A percentile compares a stretch with the other conserved stretches of the same genome.
Evolutionary conservation across 495 filamentous ascomycete genomes (phyloP).

Genomic region (Aspergillus wentii): DNA sequence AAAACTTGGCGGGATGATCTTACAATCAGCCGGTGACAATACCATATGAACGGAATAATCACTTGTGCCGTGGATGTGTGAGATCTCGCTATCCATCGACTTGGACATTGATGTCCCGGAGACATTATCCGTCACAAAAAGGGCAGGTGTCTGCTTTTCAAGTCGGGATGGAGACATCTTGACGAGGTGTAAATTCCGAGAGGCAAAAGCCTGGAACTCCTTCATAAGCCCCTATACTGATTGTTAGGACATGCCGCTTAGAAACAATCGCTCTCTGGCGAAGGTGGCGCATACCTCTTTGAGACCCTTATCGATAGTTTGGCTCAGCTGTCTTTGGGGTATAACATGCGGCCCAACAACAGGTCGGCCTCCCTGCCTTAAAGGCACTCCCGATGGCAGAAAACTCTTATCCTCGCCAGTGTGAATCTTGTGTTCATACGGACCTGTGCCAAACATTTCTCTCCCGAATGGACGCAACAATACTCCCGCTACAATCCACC

Average conservation of each 20-base stretch:
- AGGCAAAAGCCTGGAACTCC: slow-evolving; percentile 18
- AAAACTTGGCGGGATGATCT: slow-evolving; percentile 1
- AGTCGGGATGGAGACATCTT: slow-evolving; percentile 20
- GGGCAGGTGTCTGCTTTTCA: slow-evolving; percentile 24
- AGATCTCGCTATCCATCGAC: slow-evolving; percentile 58
- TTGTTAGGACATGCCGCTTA: too few species aligned
- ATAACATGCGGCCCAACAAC: slow-evolving; percentile 26
- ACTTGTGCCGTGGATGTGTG: slow-evolving; percentile 62
- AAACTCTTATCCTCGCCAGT: slow-evolving; percentile 13
- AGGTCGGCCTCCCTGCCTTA: slow-evolving; percentile 13
- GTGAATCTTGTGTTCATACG: slow-evolving; percentile 22
- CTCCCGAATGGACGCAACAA: slow-evolving; percentile 21
- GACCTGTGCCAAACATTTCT: slow-evolving; percentile 28
- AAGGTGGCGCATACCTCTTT: slow-evolving; percentile 29
- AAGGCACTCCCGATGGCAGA: slow-evolving; percentile 2
- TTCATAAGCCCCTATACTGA: slow-evolving; percentile 24
- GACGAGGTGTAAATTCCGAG: slow-evolving; percentile 26
- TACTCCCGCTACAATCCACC: slow-evolving; percentile 26
- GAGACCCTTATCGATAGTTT: slow-evolving; percentile 18
- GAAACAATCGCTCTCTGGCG: too few species aligned
- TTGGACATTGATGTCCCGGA: slow-evolving; percentile 11
- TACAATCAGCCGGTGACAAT: slow-evolving; percentile 68
- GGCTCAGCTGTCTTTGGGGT: slow-evolving; percentile 31
- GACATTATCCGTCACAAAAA: slow-evolving; percentile 23
- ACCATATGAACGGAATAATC: slow-evolving; percentile 75